Conservation (phyloP, 2,329 filamentous ascomycete genomes). For the Purpureocillium lavendulum region DNA sequence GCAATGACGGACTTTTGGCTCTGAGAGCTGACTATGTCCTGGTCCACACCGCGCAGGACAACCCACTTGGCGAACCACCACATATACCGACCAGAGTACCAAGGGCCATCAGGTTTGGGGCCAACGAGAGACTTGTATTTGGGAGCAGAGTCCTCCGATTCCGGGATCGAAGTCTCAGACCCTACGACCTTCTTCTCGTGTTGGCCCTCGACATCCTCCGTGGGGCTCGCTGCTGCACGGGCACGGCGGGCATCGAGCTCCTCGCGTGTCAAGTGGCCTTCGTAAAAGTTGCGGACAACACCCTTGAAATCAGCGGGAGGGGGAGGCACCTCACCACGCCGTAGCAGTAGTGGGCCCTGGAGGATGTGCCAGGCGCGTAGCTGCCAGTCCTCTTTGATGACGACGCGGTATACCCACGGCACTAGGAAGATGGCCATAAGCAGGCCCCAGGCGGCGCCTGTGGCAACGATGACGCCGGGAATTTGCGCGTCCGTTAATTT, state of each 20-base stretch:
- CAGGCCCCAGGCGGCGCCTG: conserved; percentile 39
- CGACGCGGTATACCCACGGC: conserved; percentile 48
- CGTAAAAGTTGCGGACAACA: conserved; percentile 45
- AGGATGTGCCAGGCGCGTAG: conserved; percentile 46
- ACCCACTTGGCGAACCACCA: conserved; percentile 36
- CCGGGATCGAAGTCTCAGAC: conserved; percentile 5
- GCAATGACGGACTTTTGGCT: conserved; percentile 33
- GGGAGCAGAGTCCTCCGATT: conserved; percentile 21
- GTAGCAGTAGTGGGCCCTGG: conserved; percentile 43
- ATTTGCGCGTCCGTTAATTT: conserved; percentile 39
- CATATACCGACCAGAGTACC: conserved; percentile 32
- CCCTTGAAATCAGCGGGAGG: conserved; percentile 32
- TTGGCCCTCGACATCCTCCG: conserved; percentile 14
- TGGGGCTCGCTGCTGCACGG: conserved; percentile 9
- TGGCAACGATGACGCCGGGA: conserved; percentile 44
- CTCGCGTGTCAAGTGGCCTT: conserved; percentile 44
- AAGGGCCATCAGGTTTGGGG: conserved; percentile 31
- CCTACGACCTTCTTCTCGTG: conserved; percentile 21
- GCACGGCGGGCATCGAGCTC: conserved; percentile 37
- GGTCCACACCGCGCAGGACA: conserved; percentile 38
- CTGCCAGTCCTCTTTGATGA: conserved; percentile 54
- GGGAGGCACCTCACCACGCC: conserved; percentile 29
- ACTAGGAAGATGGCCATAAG: conserved; percentile 46
- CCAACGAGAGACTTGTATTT: conserved; percentile 24
- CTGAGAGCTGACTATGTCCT: conserved; percentile 29